A percentile compares a stretch with the other conserved stretches of the same genome.
These are phyloP conservation scores for Kodamaea restingae DNA, from an alignment of 805 yeast species.

Conservation along the genomic window DNA sequence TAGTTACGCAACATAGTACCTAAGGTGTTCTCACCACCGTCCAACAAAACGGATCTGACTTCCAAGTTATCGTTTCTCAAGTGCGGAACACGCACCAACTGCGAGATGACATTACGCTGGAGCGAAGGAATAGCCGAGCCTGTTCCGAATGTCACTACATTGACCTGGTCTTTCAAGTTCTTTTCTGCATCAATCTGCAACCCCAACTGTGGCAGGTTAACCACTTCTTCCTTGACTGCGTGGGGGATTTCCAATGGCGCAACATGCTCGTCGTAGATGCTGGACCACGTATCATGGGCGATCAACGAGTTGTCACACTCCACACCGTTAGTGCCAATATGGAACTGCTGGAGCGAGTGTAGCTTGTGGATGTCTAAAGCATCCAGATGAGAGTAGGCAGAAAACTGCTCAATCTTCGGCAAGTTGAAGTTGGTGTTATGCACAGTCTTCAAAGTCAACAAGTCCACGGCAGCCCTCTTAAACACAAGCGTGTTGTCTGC, in stretches of 20 bases:
- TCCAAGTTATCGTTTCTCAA: constrained; percentile 15
- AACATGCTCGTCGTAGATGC: constrained; percentile 29
- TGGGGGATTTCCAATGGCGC: constrained; percentile 15
- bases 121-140: constrained; percentile 89
- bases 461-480: constrained; percentile 48
- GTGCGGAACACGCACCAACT: constrained; percentile 68
- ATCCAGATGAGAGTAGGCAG: too few species aligned
- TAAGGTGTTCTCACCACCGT: constrained; percentile 93
- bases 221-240: constrained; percentile 13
- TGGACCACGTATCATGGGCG: constrained; percentile 22
- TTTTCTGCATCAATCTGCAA: constrained; percentile 12
- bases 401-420: constrained; percentile 20
- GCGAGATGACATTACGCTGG: constrained; percentile 80
- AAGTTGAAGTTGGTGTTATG: constrained; percentile 44
- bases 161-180: constrained; percentile 50
- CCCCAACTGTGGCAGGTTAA: constrained; percentile 19
- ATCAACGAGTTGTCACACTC: constrained; percentile 17
- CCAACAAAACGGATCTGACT: constrained; percentile 57
- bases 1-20: constrained; percentile 67
- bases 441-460: constrained; percentile 55
- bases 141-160: constrained; percentile 79
- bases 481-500: constrained; percentile 60
- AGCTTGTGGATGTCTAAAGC: constrained; percentile 20
- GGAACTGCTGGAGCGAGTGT: constrained; percentile 30
- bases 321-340: constrained; percentile 22